Base-by-base conservation (phyloP, 164 flowering plant genomes). In the Paratinospora sagittata region DNA sequence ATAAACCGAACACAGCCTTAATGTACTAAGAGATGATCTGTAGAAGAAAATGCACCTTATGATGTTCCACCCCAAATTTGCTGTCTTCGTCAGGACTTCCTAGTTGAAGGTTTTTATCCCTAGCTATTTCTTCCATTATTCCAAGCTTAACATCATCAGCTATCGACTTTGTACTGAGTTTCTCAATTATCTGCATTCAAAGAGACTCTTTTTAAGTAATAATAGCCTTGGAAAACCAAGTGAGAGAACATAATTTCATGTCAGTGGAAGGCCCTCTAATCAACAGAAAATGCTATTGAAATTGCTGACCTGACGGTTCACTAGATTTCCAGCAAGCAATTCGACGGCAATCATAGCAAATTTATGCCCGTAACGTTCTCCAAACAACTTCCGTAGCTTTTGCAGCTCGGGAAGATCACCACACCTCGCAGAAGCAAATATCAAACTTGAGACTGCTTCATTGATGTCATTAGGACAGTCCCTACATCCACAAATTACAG, bases 321-420 rank as follows among this genome's bases (percentile, higher is more conserved):
- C 97, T 49, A 86, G 86, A 74, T 85, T 90, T 14, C 93, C 93
- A 0, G 90, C 89, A 19, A 77, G 75, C 45, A 87, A 79, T 60
- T 90, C 87, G 26, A 82, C 77, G 4, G 96, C 88, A 24, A 77
- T 58, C 57, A 27, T 64, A 7, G 81, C 85, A 63, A 89, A 86
- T 34, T 65, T 79, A 26, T 82, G 81, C 23, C 98, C 97, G 58
- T 92, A 94, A 1, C 91, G 89, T 47, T 88, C 82, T 11, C 81
- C 84, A 70, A 92, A 90, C 57, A 92, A 84, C 74, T 85, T 81
- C 62, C 93, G 71, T 13, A 94, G 79, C 24, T 3, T 62, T 39
- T 73, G 74, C 66, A 94, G 90, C 86, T 94, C 97, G 7, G 97
- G 97, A 0, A 92, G 73, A 70, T 92, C 97, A 9, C 90, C 97